These are phyloP conservation scores for Sporothrix variecibatus DNA, from an alignment of 2,329 filamentous ascomycete species.

Conservation along the genomic window DNA sequence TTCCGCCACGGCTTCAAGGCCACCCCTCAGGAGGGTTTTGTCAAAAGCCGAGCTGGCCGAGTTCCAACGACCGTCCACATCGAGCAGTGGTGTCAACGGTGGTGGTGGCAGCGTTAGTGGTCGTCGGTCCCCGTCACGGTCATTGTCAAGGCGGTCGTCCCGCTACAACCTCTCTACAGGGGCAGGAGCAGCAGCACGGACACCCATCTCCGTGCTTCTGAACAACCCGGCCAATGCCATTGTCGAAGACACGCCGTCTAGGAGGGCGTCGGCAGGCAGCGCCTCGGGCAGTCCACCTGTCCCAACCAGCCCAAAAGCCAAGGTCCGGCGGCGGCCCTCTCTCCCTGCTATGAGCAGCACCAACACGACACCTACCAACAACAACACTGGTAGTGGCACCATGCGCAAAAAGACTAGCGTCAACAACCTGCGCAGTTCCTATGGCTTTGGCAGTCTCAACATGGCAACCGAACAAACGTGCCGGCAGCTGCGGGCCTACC, in stretches of 20 bases:
- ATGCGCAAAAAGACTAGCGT: slow-evolving; percentile 48
- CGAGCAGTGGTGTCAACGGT: neutral
- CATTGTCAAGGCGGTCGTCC: slow-evolving; percentile 57
- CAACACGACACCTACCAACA: slow-evolving; percentile 33
- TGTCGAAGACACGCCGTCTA: slow-evolving; percentile 51
- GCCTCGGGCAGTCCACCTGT: slow-evolving; percentile 48
- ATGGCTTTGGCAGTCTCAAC: slow-evolving; percentile 57
- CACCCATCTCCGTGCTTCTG: slow-evolving; percentile 45
- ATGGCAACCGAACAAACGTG: slow-evolving; percentile 67
- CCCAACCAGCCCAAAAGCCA: slow-evolving; percentile 53
- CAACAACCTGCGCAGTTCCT: slow-evolving; percentile 30
- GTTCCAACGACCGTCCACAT: slow-evolving; percentile 60
- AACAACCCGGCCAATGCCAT: slow-evolving; percentile 46
- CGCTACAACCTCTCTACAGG: slow-evolving; percentile 46
- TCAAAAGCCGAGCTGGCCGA: slow-evolving; percentile 86
- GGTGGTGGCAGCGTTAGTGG: slow-evolving; percentile 36
- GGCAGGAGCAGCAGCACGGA: slow-evolving; percentile 37
- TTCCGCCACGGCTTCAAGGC: slow-evolving; percentile 56
- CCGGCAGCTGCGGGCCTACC: slow-evolving; percentile 61
- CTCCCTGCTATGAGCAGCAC: slow-evolving; percentile 50
- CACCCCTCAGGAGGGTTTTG: slow-evolving; percentile 79
- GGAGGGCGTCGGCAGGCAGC: slow-evolving; percentile 49
- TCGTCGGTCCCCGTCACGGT: slow-evolving; percentile 58
- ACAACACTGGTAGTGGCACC: slow-evolving; percentile 28
- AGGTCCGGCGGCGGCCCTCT: slow-evolving; percentile 53